Percentiles rank a stretch among this genome's conserved stretches.
Conservation (phyloP, 176 grass and related monocot species). For the Aegilops umbellulata region DNA sequence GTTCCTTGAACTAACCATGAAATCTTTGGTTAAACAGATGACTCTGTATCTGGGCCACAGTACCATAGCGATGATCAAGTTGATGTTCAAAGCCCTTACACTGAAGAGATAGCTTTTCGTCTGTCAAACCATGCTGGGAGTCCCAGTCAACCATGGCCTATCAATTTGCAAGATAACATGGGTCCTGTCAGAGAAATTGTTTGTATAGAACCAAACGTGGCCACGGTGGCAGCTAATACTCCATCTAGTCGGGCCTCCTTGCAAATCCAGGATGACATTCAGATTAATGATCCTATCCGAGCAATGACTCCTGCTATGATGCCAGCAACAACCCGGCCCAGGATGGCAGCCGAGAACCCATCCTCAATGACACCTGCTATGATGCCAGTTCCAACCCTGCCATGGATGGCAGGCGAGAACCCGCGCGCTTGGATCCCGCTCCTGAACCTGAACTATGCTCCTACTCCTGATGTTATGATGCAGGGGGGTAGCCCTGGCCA, state of each 20-base stretch:
- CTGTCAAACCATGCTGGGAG: neutral
- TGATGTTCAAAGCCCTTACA: constrained; percentile 17
- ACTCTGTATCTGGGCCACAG: constrained; percentile 7
- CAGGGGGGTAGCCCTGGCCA: neutral
- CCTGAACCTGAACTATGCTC: neutral
- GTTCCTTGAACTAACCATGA: neutral
- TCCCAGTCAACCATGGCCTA: neutral
- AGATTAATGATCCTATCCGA: neutral
- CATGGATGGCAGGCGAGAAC: constrained; percentile 9
- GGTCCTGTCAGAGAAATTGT: neutral
- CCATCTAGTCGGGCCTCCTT: neutral
- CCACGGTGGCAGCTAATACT: neutral
- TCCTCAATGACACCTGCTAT: neutral
- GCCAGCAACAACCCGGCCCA: neutral
- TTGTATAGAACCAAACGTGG: neutral
- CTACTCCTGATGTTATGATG: constrained; percentile 1
- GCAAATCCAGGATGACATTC: neutral
- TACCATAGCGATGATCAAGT: neutral
- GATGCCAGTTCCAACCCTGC: neutral
- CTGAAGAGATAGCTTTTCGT: neutral
- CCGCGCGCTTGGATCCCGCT: neutral
- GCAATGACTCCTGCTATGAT: neutral
- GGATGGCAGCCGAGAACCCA: neutral
- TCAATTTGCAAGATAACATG: neutral
- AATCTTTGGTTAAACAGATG: constrained; percentile 22